Evolutionary conservation across 768 basidiomycete genomes (phyloP), one percentile per base, ranked within the genome.

Genomic region (Naematelia encephala): DNA sequence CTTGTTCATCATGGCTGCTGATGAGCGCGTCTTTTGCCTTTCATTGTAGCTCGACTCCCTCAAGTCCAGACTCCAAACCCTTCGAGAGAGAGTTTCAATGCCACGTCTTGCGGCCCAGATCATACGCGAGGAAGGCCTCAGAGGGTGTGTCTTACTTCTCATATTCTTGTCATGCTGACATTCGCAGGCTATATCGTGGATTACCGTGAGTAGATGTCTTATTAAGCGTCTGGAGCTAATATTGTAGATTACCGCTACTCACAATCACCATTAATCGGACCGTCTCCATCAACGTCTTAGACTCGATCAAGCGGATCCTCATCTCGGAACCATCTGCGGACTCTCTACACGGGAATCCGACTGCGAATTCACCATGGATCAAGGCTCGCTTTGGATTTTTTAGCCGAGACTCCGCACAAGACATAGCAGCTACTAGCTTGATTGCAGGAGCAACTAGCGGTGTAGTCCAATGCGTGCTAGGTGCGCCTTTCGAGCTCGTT

Each of bases 191-290:
- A 39, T 77, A 73, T 73, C 59, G 75, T 54, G 75, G 75, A 2
- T 72, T 73, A 21, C 74, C 75, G 61, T 67, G 44, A 53, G 65
- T 27, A 4, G n/a, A 10, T 49, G 12, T 12, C 34, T 14, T 22
- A 5, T 19, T 21, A 51, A 13, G 2, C 4, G 39, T 14, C 39
- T 5, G n/a, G n/a, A 25, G 50, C 57, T 61, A 23, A 64, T 39
- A 27, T 14, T 34, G 21, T 42, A 69, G 89, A 85, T 89, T 98
- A 67, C 93, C 94, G 48, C 84, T 97, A 56, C 82, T 91, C 78
- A 94, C 92, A 8, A 98, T 98, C 68, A 91, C 92, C 4, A 91
- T 94, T 75, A 92, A 97, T 77, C 90, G 94, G 86, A 73, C 75
- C 1, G 72, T 75, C 51, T 77, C 75, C 34, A 75, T 77, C 57